Evolutionary conservation across 228 moss, liverwort and hornwort species (phyloP).

Genomic region (Sphagnum magellanicum): DNA sequence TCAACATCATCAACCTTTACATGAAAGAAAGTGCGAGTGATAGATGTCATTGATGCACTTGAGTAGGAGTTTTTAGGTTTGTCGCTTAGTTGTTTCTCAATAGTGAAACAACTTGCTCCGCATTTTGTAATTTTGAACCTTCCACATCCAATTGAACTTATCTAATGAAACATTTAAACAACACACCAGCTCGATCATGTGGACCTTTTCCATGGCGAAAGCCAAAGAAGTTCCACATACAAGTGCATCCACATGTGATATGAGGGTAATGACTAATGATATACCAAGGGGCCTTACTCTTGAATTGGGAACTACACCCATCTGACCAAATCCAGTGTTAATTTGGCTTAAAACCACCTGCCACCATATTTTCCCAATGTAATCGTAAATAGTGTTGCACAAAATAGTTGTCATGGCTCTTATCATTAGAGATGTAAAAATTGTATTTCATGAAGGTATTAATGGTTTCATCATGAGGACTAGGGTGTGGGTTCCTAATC

Average conservation of each 20-base stretch:
- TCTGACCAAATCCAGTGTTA: too few relatives aligned
- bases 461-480: too few relatives aligned
- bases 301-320: conserved; percentile 2
- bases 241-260: background rate
- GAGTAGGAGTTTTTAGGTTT: conserved; percentile 1
- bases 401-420: too few relatives aligned
- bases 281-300: conserved; percentile 5
- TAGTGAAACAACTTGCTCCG: background rate
- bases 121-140: background rate
- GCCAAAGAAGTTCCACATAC: conserved; percentile 10
- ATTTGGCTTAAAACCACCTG: background rate
- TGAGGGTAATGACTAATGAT: conserved; percentile 2
- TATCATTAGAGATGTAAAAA: too few relatives aligned
- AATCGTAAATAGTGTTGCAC: background rate
- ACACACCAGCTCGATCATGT: conserved; percentile 7
- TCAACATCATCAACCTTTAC: background rate
- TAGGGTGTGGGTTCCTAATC: background rate
- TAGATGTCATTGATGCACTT: background rate
- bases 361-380: background rate
- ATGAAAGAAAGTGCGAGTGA: background rate
- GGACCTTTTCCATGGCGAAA: conserved; percentile 4
- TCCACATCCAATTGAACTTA: conserved; percentile 2
- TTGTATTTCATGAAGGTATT: too few relatives aligned
- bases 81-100: background rate
- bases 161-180: conserved; percentile 1